These are phyloP conservation scores for Hypoxylon sp. DNA, from an alignment of 2,329 filamentous ascomycete genomes.

Conservation along the genomic window DNA sequence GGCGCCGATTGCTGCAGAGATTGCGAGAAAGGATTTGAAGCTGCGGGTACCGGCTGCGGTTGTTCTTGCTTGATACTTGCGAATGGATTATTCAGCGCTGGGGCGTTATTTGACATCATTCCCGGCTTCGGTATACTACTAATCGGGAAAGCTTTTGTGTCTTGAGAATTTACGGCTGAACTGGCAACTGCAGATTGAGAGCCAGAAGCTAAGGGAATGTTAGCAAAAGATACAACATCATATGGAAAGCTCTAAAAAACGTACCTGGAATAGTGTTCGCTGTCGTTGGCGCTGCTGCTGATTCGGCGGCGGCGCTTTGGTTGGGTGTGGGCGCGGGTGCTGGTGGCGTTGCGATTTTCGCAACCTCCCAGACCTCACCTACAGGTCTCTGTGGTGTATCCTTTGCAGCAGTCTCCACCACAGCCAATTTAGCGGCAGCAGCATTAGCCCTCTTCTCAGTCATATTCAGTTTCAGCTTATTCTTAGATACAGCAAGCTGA, in stretches of 20 bases:
- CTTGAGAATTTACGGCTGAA: slow-evolving; percentile 31
- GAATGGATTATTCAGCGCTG: slow-evolving; percentile 45
- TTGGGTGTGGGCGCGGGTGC: slow-evolving; percentile 52
- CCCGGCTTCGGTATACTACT: slow-evolving; percentile 46
- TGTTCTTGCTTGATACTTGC: slow-evolving; percentile 35
- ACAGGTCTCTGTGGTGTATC: slow-evolving; percentile 89
- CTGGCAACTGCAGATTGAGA: slow-evolving; percentile 19
- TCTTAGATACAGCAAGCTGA: slow-evolving; percentile 81
- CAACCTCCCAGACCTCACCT: slow-evolving; percentile 87
- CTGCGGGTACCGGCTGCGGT: slow-evolving; percentile 19
- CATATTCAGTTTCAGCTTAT: slow-evolving; percentile 82
- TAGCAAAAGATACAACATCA: slow-evolving; percentile 25
- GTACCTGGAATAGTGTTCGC: slow-evolving; percentile 38
- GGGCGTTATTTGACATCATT: slow-evolving; percentile 20
- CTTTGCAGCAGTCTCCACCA: slow-evolving; percentile 85
- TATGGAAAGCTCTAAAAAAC: slow-evolving; percentile 2
- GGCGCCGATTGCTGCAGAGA: slow-evolving; percentile 31
- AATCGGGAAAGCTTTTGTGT: slow-evolving; percentile 26
- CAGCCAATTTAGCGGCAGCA: slow-evolving; percentile 78
- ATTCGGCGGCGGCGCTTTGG: slow-evolving; percentile 49
- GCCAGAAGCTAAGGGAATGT: slow-evolving; percentile 36
- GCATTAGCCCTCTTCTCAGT: slow-evolving; percentile 76
- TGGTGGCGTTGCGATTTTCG: slow-evolving; percentile 74
- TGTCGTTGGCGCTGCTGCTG: slow-evolving; percentile 30
- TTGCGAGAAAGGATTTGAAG: slow-evolving; percentile 48